Percentiles rank a stretch among this genome's conserved stretches.
phyloP scores from a whole-genome alignment of 2,329 filamentous ascomycete species.

The Fusarium sp. region DNA sequence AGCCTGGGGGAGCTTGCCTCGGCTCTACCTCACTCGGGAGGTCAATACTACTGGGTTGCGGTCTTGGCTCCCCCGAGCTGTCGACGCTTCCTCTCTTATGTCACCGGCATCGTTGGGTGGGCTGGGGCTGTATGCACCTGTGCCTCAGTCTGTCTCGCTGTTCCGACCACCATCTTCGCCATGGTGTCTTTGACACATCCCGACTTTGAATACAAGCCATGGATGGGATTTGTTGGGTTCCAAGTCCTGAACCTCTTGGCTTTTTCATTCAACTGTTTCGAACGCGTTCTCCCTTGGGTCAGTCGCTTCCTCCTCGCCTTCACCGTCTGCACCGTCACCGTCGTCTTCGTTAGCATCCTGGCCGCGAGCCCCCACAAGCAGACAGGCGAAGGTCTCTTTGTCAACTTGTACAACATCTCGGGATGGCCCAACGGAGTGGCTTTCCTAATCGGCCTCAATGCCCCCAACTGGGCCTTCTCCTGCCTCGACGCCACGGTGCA shows the following conservation, averaged over 20 bases:
- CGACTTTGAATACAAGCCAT: not conserved
- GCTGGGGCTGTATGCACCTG: not conserved
- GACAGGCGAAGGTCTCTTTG: not conserved
- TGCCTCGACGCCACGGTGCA: not conserved
- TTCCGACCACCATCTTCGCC: not conserved
- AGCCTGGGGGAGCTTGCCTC: not conserved
- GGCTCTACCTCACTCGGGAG: not conserved
- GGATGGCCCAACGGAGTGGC: not conserved
- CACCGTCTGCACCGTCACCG: not conserved
- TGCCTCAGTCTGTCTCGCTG: not conserved
- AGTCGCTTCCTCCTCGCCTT: not conserved
- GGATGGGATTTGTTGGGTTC: not conserved
- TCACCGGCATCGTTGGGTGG: not conserved
- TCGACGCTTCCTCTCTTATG: not conserved
- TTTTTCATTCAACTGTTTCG: not conserved
- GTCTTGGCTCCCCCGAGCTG: not conserved
- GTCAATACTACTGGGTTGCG: not conserved
- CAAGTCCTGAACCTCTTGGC: not conserved
- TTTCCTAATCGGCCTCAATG: not conserved
- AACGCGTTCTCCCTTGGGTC: not conserved
- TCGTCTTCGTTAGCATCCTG: not conserved
- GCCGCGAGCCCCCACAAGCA: not conserved
- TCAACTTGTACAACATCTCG: not conserved
- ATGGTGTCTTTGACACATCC: not conserved
- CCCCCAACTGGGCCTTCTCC: not conserved